Evolutionary conservation across 257 asterid genomes (phyloP).

Genomic region (Plantago elongata): DNA sequence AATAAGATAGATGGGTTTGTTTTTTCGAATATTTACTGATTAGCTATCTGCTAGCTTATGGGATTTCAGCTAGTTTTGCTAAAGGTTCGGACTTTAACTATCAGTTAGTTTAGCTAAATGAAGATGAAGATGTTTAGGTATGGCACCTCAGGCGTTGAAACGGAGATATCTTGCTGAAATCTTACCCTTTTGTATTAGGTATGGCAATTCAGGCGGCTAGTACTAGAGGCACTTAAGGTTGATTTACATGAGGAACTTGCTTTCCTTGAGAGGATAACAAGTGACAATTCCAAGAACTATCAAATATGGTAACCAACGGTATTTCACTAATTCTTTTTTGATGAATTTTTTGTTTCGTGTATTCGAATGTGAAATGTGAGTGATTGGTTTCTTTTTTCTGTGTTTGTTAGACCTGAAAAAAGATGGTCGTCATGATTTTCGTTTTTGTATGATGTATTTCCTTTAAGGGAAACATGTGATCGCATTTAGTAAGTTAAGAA

Average conservation of each 20-base stretch:
- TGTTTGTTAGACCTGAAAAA: neutral
- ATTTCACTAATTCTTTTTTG: slow-evolving; percentile 4
- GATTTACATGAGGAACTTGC: slow-evolving; percentile 65
- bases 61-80: no score
- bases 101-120: no score
- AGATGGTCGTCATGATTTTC: neutral
- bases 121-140: no score
- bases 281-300: slow-evolving; percentile 73
- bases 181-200: slow-evolving; percentile 40
- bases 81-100: no score
- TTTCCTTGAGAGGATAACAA: slow-evolving; percentile 52
- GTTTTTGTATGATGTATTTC: neutral
- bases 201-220: slow-evolving; percentile 91
- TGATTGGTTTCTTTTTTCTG: neutral
- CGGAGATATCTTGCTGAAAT: slow-evolving; percentile 1
- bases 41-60: no score
- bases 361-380: neutral
- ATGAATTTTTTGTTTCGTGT: neutral
- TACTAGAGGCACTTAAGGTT: slow-evolving; percentile 64
- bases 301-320: slow-evolving; percentile 63
- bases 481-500: no score
- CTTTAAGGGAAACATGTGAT: neutral
- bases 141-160: no score
- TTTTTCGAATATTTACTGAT: no score
- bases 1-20: no score